Evolutionary conservation across 164 flowering plant species (phyloP).

Genomic region (Platanus orientalis): DNA sequence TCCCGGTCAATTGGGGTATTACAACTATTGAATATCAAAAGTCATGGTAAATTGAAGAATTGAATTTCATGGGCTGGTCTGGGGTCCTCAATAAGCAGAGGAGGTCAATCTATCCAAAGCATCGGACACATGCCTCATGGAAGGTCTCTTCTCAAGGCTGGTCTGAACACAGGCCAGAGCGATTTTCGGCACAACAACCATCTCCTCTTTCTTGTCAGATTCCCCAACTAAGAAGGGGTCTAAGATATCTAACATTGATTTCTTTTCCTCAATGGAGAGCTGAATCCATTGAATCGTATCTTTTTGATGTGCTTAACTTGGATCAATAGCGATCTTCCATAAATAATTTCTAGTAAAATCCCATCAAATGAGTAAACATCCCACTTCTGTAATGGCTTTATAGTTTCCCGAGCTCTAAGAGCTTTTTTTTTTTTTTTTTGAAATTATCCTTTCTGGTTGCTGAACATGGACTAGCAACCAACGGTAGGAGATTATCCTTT

Average conservation of each 20-base stretch:
- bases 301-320: constrained; percentile 60
- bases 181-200: constrained; percentile 68
- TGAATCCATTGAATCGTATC: constrained; percentile 85
- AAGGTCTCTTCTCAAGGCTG: constrained; percentile 78
- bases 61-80: not conserved
- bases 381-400: constrained; percentile 96
- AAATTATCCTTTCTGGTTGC: too few relatives aligned
- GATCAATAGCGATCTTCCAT: constrained; percentile 64
- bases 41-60: too few relatives aligned
- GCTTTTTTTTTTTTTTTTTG: too few relatives aligned
- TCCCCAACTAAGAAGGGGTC: constrained; percentile 65
- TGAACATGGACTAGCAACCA: too few relatives aligned
- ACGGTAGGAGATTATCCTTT: too few relatives aligned
- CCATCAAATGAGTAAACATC: constrained; percentile 94
- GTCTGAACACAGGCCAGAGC: constrained; percentile 83
- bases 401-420: constrained; percentile 67
- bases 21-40: too few relatives aligned
- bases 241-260: constrained; percentile 66
- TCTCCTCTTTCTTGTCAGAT: constrained; percentile 67
- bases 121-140: constrained; percentile 73
- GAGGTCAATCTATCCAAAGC: constrained; percentile 43
- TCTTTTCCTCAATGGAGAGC: constrained; percentile 84
- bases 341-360: constrained; percentile 74
- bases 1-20: too few relatives aligned
- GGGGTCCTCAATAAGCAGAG: constrained; percentile 17